phyloP scores from a whole-genome alignment of 2,329 filamentous ascomycete species.

The Rhynchosporium agropyri region DNA sequence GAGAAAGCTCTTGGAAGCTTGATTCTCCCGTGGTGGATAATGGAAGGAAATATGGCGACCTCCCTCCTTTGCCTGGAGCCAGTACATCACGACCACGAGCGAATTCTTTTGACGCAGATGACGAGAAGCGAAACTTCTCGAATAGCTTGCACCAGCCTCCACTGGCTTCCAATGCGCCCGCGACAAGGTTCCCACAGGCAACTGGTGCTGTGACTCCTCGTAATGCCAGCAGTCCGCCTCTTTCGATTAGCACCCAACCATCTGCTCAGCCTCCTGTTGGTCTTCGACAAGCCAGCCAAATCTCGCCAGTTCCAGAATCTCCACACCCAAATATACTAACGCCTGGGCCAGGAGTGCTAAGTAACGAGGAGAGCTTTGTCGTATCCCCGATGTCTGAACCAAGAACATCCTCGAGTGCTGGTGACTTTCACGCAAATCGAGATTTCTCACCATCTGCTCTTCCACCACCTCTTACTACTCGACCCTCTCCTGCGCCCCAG shows the following conservation, averaged over 20 bases:
- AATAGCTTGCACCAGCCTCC: constrained; percentile 34
- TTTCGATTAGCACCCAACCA: constrained; percentile 36
- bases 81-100: constrained; percentile 33
- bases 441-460: constrained; percentile 57
- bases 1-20: constrained; percentile 27
- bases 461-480: constrained; percentile 50
- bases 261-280: constrained; percentile 25
- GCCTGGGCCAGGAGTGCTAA: constrained; percentile 21
- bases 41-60: constrained; percentile 40
- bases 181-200: constrained; percentile 41
- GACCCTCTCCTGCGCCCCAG: constrained; percentile 45
- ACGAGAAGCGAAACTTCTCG: constrained; percentile 55
- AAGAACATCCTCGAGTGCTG: constrained; percentile 29
- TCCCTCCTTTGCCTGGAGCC: constrained; percentile 36
- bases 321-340: constrained; percentile 26
- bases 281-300: constrained; percentile 31
- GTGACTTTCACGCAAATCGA: constrained; percentile 46
- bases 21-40: constrained; percentile 25
- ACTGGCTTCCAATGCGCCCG: constrained; percentile 28
- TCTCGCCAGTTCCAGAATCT: constrained; percentile 29
- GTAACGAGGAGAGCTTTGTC: constrained; percentile 27
- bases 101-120: constrained; percentile 58
- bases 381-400: constrained; percentile 35
- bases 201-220: constrained; percentile 31
- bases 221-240: constrained; percentile 34